phyloP scores from a whole-genome alignment of 345 rosid genomes.

The Excoecaria cochinchinensis region DNA sequence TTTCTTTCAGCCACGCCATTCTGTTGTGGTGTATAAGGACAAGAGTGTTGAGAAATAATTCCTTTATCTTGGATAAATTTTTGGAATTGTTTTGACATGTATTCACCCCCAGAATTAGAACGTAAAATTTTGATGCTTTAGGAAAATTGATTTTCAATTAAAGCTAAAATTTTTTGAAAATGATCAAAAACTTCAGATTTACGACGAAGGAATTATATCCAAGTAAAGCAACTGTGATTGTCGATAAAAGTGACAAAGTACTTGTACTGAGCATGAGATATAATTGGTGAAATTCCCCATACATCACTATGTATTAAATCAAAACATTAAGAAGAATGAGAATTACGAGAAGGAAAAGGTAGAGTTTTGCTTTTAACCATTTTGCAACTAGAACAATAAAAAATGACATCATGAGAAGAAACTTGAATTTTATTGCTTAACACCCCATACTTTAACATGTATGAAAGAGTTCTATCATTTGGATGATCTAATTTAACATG shows the following conservation, averaged over 20 bases:
- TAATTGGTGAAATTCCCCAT: too few relatives aligned
- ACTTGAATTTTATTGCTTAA: neutral
- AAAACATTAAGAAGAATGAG: neutral
- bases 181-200: slow-evolving; percentile 5
- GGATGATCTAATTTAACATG: neutral
- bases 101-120: neutral
- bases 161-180: neutral
- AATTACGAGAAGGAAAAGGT: neutral
- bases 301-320: too few relatives aligned
- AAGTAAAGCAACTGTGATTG: neutral
- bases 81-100: neutral
- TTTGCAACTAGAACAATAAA: slow-evolving; percentile 3
- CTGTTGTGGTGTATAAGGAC: too few relatives aligned
- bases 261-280: too few relatives aligned
- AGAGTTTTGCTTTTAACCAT: slow-evolving; percentile 5
- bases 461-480: neutral
- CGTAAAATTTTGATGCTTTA: neutral
- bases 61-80: neutral
- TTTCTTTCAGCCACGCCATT: neutral
- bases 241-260: neutral
- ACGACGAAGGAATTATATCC: neutral
- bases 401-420: neutral
- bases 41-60: too few relatives aligned
- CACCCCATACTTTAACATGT: neutral
- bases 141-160: neutral